Percentiles rank a stretch among this genome's conserved stretches.
Conservation (phyloP, 2,329 filamentous ascomycete genomes). For the Colletotrichum gloeosporioides region DNA sequence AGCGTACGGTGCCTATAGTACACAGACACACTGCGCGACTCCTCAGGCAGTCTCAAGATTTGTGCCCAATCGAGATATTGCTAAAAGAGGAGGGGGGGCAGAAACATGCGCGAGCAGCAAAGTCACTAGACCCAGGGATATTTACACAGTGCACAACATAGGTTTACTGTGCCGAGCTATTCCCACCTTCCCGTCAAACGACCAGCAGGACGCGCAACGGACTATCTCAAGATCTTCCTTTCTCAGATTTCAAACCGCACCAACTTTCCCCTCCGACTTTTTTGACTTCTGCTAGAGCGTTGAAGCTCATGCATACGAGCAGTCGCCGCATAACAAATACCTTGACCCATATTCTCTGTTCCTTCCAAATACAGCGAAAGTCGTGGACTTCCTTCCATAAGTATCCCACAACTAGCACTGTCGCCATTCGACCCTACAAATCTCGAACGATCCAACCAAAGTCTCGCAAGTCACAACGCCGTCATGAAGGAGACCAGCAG, state of each 20-base stretch:
- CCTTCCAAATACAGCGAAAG: neutral
- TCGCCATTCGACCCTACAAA: neutral
- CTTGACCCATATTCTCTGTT: neutral
- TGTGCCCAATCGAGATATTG: neutral
- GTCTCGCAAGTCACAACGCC: neutral
- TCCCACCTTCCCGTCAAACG: neutral
- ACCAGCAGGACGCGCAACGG: neutral
- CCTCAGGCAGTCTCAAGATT: neutral
- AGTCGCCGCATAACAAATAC: neutral
- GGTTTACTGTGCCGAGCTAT: neutral
- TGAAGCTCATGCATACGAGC: neutral
- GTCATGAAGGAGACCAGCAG: neutral
- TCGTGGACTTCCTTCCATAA: neutral
- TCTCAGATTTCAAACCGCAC: neutral
- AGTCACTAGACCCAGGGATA: neutral
- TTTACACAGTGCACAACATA: neutral
- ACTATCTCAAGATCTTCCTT: neutral
- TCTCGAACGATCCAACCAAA: neutral
- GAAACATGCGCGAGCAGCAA: neutral
- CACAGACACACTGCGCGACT: neutral
- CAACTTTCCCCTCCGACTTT: neutral
- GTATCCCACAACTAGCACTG: neutral
- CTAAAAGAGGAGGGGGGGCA: too few species aligned
- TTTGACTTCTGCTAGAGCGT: neutral
- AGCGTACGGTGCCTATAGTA: neutral